phyloP scores from a whole-genome alignment of 106 monocot species.

The Dioscorea alata region DNA sequence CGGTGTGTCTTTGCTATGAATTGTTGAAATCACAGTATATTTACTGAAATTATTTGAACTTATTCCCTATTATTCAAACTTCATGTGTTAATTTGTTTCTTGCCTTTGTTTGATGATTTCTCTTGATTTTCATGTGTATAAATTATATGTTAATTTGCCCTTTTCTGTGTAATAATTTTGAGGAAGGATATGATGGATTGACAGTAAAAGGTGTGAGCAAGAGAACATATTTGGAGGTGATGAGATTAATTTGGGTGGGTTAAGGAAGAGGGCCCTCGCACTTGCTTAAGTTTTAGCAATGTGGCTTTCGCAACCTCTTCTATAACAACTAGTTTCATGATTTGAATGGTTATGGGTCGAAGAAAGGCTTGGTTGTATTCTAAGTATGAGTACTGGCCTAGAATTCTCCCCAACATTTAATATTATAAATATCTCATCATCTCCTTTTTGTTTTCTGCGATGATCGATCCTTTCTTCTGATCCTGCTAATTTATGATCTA shows the following conservation, averaged over 20 bases:
- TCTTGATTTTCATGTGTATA: no score
- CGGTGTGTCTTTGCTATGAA: no score
- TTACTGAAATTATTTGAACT: no score
- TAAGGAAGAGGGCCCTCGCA: conserved; percentile 32
- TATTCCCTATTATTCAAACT: no score
- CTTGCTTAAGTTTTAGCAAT: conserved; percentile 48
- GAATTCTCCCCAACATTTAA: conserved; percentile 35
- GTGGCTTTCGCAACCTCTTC: conserved; percentile 63
- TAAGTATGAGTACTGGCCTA: conserved; percentile 25
- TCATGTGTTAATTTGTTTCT: no score
- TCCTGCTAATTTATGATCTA: conserved; percentile 12
- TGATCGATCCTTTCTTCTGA: conserved; percentile 29
- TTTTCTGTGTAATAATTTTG: no score
- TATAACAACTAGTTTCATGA: conserved; percentile 27
- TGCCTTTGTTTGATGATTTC: no score
- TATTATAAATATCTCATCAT: conserved; percentile 11
- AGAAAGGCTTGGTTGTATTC: conserved; percentile 47
- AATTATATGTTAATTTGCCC: no score
- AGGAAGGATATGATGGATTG: conserved; percentile 38
- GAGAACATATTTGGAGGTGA: conserved; percentile 17
- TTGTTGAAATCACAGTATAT: no score
- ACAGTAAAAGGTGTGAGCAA: conserved; percentile 52
- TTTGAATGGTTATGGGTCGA: conserved; percentile 30
- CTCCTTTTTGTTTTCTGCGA: conserved; percentile 15
- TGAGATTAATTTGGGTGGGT: neutral